Conservation (phyloP, 2,329 filamentous ascomycete genomes). For the Penicillium sp. region DNA sequence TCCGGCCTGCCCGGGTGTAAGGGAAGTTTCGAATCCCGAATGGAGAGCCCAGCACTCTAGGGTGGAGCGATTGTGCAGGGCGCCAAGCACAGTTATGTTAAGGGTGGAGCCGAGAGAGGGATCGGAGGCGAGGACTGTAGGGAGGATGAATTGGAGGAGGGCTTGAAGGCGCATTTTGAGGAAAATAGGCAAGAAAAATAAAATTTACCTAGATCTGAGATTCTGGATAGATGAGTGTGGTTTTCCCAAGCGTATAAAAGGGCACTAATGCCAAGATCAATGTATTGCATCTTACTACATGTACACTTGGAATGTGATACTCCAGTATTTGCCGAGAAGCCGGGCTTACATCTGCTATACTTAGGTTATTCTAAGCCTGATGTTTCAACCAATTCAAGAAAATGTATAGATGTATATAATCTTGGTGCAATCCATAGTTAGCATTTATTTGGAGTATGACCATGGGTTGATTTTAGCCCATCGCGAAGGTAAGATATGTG, state of each 20-base stretch:
- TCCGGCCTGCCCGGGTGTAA: constrained; percentile 35
- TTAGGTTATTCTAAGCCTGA: too few relatives aligned
- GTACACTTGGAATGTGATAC: not conserved
- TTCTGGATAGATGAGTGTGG: not conserved
- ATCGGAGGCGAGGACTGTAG: constrained; percentile 5
- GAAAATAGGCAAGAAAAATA: not conserved
- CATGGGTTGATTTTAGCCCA: too few relatives aligned
- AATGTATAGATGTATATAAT: too few relatives aligned
- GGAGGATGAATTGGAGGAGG: constrained; percentile 12
- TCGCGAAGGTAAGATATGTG: too few relatives aligned
- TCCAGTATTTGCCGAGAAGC: too few relatives aligned
- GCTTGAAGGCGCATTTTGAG: constrained; percentile 14
- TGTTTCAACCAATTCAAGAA: too few relatives aligned
- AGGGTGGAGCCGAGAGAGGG: constrained; percentile 26
- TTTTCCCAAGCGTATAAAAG: not conserved
- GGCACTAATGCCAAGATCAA: not conserved
- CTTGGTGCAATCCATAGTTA: too few relatives aligned
- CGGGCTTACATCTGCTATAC: too few relatives aligned
- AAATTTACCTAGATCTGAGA: not conserved
- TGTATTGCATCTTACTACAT: not conserved
- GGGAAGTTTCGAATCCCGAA: constrained; percentile 34
- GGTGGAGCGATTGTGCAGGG: constrained; percentile 38
- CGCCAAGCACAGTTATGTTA: constrained; percentile 45
- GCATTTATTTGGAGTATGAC: too few relatives aligned
- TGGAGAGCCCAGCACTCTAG: constrained; percentile 50